phyloP scores from a whole-genome alignment of 495 filamentous ascomycete genomes.

The Trichoderma reesei region DNA sequence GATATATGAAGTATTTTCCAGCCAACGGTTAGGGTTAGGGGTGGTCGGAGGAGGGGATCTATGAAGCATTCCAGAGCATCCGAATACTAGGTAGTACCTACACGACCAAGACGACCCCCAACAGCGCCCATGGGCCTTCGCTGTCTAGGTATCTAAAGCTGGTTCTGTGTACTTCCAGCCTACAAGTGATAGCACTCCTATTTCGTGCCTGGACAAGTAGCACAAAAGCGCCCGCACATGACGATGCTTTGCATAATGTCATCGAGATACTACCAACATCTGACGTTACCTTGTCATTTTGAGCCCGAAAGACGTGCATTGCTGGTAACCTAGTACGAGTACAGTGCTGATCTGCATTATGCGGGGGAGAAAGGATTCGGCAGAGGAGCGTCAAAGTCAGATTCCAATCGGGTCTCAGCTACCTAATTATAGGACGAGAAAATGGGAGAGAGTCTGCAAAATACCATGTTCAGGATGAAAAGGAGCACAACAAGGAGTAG shows the following conservation, averaged over 20 bases:
- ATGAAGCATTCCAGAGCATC: neutral
- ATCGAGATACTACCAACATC: neutral
- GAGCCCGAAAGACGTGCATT: neutral
- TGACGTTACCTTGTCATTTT: too few species aligned
- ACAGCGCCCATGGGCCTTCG: neutral
- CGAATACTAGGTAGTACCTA: neutral
- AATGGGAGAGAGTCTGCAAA: neutral
- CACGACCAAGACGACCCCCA: too few species aligned
- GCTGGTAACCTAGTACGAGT: neutral
- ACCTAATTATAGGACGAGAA: neutral
- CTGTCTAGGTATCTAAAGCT: neutral
- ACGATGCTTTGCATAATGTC: neutral
- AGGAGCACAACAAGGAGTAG: too few species aligned
- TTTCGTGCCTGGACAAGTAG: too few species aligned
- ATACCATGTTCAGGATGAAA: neutral
- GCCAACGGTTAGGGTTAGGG: neutral
- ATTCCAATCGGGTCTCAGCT: neutral
- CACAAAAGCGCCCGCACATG: neutral
- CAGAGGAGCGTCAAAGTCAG: neutral
- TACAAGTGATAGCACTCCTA: too few species aligned
- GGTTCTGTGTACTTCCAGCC: too few species aligned
- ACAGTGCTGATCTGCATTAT: neutral
- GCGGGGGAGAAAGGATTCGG: neutral
- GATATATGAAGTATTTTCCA: constrained; percentile 6
- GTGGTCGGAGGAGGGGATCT: neutral